These are phyloP conservation scores for Boletellus deceptivus DNA, from an alignment of 1,284 basidiomycete genomes.

Conservation along the genomic window DNA sequence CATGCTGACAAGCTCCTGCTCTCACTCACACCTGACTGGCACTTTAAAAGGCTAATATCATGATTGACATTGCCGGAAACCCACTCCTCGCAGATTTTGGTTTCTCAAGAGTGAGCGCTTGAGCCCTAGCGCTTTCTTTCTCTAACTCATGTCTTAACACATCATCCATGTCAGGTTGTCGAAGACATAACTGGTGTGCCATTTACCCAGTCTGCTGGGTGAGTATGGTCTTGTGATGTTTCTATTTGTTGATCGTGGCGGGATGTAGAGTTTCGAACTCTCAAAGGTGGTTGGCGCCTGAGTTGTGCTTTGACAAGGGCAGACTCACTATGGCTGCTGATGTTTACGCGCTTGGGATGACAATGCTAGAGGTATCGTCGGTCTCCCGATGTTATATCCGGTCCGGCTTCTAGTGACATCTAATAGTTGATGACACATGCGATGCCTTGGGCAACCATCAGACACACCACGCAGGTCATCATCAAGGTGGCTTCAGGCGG, in stretches of 20 bases:
- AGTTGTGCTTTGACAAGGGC: conserved; percentile 50
- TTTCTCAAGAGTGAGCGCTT: conserved; percentile 45
- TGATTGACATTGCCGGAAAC: conserved; percentile 44
- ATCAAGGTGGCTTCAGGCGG: conserved; percentile 42
- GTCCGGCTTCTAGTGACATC: background rate
- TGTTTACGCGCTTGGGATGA: conserved; percentile 55
- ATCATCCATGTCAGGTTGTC: conserved; percentile 40
- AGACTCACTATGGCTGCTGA: conserved; percentile 48
- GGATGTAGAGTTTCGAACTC: conserved; percentile 35
- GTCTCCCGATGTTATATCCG: background rate
- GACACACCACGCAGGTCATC: conserved; percentile 49
- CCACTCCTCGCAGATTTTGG: conserved; percentile 60
- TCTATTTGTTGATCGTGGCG: background rate
- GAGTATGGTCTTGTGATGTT: background rate
- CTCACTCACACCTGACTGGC: conserved; percentile 5
- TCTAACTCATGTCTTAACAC: conserved; percentile 1
- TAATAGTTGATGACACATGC: conserved; percentile 49
- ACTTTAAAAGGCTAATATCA: conserved; percentile 47
- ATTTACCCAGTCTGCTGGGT: conserved; percentile 52
- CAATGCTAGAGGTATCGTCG: conserved; percentile 46
- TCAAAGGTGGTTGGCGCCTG: conserved; percentile 53
- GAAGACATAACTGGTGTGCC: conserved; percentile 52
- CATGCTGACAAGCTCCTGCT: conserved; percentile 12
- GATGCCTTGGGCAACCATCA: conserved; percentile 47
- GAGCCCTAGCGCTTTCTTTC: conserved; percentile 1